A percentile compares a stretch with the other conserved stretches of the same genome.
Evolutionary conservation across 129 eudicot species (phyloP).

Genomic region (Silybum marianum): DNA sequence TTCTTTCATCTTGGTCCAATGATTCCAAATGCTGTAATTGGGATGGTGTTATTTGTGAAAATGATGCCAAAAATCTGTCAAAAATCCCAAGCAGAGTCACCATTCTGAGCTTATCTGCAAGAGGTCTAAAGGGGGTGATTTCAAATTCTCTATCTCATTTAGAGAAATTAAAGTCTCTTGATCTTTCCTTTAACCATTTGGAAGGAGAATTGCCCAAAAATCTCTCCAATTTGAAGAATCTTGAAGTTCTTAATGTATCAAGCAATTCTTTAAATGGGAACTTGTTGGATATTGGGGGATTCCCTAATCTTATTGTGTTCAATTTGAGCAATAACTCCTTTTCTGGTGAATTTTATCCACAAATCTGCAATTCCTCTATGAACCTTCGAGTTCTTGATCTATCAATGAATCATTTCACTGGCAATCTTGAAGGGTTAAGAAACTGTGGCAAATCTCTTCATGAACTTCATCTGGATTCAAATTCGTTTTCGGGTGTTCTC

Average conservation of each 20-base stretch:
- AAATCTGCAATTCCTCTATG: constrained; percentile 47
- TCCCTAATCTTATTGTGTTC: constrained; percentile 63
- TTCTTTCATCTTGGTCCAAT: constrained; percentile 59
- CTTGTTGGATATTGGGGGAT: constrained; percentile 50
- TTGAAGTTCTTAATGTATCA: constrained; percentile 66
- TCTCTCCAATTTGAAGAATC: constrained; percentile 59
- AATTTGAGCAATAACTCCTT: constrained; percentile 77
- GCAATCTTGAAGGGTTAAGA: constrained; percentile 54
- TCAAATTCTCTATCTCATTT: constrained; percentile 53
- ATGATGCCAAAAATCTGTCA: constrained; percentile 39
- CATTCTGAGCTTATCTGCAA: constrained; percentile 50
- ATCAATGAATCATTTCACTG: constrained; percentile 69
- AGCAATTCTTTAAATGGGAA: constrained; percentile 68
- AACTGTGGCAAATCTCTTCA: constrained; percentile 62
- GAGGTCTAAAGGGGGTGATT: constrained; percentile 66
- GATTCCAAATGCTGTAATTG: constrained; percentile 65
- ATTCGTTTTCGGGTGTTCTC: constrained; percentile 62
- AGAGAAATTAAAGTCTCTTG: constrained; percentile 53
- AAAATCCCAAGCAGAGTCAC: constrained; percentile 45
- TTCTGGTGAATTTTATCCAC: constrained; percentile 48
- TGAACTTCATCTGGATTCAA: constrained; percentile 56
- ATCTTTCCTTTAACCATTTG: constrained; percentile 73
- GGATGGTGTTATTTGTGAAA: constrained; percentile 82
- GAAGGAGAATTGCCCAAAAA: constrained; percentile 62
- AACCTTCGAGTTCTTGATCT: constrained; percentile 68